Conservation (phyloP, 1,284 basidiomycete genomes). For the Apiotrichum laibachii region DNA sequence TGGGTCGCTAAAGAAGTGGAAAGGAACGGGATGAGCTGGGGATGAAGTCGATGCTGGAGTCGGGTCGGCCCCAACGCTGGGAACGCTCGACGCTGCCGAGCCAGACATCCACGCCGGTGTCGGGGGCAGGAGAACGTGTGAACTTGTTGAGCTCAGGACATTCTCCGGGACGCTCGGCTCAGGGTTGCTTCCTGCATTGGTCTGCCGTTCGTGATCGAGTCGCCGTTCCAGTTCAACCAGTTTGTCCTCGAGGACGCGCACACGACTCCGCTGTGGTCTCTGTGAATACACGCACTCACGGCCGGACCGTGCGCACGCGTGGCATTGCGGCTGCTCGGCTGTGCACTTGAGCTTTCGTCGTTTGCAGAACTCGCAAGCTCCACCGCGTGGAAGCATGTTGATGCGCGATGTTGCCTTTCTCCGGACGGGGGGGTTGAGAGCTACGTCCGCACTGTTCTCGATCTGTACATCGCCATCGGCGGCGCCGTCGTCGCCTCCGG, state of each 20-base stretch:
- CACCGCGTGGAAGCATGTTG: conserved; percentile 48
- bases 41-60: neutral
- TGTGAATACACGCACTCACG: conserved; percentile 48
- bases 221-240: conserved; percentile 42
- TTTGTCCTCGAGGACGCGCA: conserved; percentile 46
- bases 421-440: neutral
- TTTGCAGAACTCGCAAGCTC: conserved; percentile 52
- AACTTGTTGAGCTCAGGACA: neutral
- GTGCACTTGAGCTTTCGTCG: conserved; percentile 50
- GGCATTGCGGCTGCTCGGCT: conserved; percentile 44
- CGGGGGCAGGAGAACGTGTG: neutral
- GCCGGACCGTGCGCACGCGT: conserved; percentile 36
- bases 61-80: no score
- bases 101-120: neutral
- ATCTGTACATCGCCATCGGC: neutral
- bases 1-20: neutral
- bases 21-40: neutral
- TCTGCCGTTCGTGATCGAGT: conserved; percentile 16
- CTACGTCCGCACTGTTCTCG: neutral
- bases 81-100: neutral
- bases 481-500: neutral
- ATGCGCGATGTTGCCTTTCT: conserved; percentile 43
- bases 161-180: neutral
- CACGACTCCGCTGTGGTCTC: conserved; percentile 45
- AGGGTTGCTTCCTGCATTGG: neutral